These are phyloP conservation scores for Fonsecaea pedrosoi DNA, from an alignment of 2,329 filamentous ascomycete species.

Conservation along the genomic window DNA sequence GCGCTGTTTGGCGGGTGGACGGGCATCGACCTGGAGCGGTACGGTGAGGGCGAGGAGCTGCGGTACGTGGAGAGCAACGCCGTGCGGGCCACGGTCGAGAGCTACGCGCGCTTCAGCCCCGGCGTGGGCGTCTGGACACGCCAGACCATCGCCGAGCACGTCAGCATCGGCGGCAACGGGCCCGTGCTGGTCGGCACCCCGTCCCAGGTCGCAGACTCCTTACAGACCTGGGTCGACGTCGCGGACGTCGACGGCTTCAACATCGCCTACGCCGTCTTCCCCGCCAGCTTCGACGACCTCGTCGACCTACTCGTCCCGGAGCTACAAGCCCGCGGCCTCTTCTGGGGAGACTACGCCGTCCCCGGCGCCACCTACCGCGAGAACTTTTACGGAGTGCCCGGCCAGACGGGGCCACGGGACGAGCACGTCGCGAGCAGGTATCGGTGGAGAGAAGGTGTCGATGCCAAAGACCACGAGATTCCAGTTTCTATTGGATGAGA, in stretches of 20 bases:
- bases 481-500: not conserved
- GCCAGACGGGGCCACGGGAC: slow-evolving; percentile 3
- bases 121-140: slow-evolving; percentile 43
- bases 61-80: slow-evolving; percentile 60
- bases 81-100: slow-evolving; percentile 51
- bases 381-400: slow-evolving; percentile 45
- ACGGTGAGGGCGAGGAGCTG: slow-evolving; percentile 66
- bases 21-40: slow-evolving; percentile 63
- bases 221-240: slow-evolving; percentile 71
- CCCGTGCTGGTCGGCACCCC: slow-evolving; percentile 63
- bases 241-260: slow-evolving; percentile 79
- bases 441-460: slow-evolving; percentile 6
- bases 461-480: slow-evolving; percentile 9
- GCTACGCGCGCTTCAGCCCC: slow-evolving; percentile 14
- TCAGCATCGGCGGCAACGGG: slow-evolving; percentile 57
- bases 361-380: slow-evolving; percentile 48
- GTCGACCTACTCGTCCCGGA: slow-evolving; percentile 70
- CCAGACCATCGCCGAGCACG: slow-evolving; percentile 54
- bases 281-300: slow-evolving; percentile 71
- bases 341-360: slow-evolving; percentile 44
- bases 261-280: slow-evolving; percentile 69
- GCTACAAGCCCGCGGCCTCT: slow-evolving; percentile 52
- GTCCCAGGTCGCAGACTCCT: slow-evolving; percentile 67
- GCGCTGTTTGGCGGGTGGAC: slow-evolving; percentile 65
- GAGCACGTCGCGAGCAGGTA: slow-evolving; percentile 16